Evolutionary conservation across 2,329 filamentous ascomycete species (phyloP), one percentile per base, ranked within the genome.

Genomic region (Lasiodiplodia theobromae): DNA sequence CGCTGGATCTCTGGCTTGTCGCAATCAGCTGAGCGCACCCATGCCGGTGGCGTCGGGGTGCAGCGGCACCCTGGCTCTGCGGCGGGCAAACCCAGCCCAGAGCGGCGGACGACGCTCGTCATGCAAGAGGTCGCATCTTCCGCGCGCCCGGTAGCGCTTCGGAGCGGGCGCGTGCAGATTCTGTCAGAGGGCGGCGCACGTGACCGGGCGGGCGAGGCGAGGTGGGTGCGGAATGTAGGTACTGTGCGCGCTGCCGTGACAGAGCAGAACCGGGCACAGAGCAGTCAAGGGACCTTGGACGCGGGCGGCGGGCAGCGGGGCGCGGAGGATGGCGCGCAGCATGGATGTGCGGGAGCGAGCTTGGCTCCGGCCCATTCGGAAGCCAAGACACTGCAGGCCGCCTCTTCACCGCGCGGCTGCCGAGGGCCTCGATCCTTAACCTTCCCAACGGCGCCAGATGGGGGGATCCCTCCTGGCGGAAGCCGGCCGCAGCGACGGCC

Each of bases 111-210:
- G 62, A 65, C 47, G 62, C 63, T 66, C 63, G 63, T 66, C 63
- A 66, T 66, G 63, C 37, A 54, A 66, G 52, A 54, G 51, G 63
- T 56, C 51, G 51, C 52, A 34, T 52, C 47, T 66, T 66, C 63
- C 63, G 63, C 51, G 51, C 37, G 63, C 49, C 63, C 37, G 52
- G 65, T 67, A 58, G 40, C 65, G 53, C 51, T 40, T 56, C 47
- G 66, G 56, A 68, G 49, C 66, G 66, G 66, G 47, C n/a, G 66
- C 56, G 49, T 68, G 66, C 66, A 68, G 66, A 54, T 54, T 31
- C 47, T 54, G 44, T 47, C 44, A 47, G 44, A 47, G 44, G 44
- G 44, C n/a, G 44, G 44, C 44, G 52, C 53, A 34, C 56, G 64
- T 28, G 34, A 37, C 38, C 31, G 31, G 18, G 51, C 14, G 47